Base-by-base conservation (phyloP, 345 rosid species). In the Geranium brycei region DNA sequence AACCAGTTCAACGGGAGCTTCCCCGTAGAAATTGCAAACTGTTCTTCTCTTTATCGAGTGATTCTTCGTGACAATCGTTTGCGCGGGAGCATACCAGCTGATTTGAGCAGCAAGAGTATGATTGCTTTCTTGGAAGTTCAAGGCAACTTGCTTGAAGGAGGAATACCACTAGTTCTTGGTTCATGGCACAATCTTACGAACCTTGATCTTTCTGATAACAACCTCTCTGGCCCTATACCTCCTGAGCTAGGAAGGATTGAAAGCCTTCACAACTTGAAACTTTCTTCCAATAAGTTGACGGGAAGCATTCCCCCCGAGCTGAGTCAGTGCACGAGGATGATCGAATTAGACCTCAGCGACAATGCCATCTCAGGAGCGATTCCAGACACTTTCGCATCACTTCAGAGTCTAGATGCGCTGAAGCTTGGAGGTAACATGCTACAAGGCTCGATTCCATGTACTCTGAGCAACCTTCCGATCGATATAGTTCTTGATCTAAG, bases 151-250 rank as follows among this genome's bases (percentile, higher is more conserved):
- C 69, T 79, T 62, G 69, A 73, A 58, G 80, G 80, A 28, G 58
- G 32, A 5, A 69, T 76, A 60, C 80, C 80, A 15, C 17, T 59
- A 7, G 69, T 61, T 2, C 41, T 79, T 57, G 83, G 80, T 18
- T 59, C 31, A 5, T 68, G 76, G 76, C 74, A 62, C 60, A 71
- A 79, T 58, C 78, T 79, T 13, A 58, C 75, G 60, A 63, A 69
- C 74, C 69, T 76, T 61, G 83, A 76, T 66, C 63, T 79, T 53
- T 79, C 83, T 10, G 47, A 62, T 47, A 79, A 79, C 59, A 56
- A 59, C 62, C 63, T 79, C 16, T 68, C 74, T 2, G 78, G 80
- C 15, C 60, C 73, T 17, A 62, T 79, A 57, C 80, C 80, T 72
- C 63, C 63, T 12, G 77, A 76, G 73, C 58, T 76, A 4, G 78